Evolutionary conservation across 2,329 filamentous ascomycete species (phyloP).

Genomic region (Teratosphaeriaceae sp.): DNA sequence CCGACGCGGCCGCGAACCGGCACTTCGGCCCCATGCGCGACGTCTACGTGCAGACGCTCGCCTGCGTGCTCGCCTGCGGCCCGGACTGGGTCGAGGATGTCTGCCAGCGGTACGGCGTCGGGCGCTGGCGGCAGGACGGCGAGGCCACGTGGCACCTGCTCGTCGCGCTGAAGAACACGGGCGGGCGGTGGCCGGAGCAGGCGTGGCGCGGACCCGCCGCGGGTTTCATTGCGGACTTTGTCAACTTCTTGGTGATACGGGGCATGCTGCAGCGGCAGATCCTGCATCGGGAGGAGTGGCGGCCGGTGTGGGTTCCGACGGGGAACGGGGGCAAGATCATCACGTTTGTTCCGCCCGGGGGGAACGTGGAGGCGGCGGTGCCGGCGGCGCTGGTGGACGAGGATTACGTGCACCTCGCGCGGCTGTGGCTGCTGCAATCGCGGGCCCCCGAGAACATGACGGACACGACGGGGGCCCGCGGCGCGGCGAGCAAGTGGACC

Average conservation of each 20-base stretch:
- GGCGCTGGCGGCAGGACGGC: conserved; percentile 26
- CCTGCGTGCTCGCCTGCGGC: conserved; percentile 35
- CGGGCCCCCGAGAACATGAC: conserved; percentile 2
- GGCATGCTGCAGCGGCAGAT: conserved; percentile 27
- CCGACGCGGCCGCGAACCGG: conserved; percentile 25
- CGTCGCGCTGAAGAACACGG: conserved; percentile 32
- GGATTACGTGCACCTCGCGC: conserved; percentile 28
- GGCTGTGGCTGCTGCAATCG: conserved; percentile 34
- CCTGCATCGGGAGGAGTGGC: conserved; percentile 21
- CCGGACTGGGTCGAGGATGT: conserved; percentile 34
- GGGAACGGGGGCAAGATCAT: conserved; percentile 21
- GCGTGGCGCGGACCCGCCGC: conserved; percentile 24
- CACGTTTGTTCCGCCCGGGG: conserved; percentile 23
- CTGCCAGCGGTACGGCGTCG: conserved; percentile 26
- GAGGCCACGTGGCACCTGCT: conserved; percentile 26
- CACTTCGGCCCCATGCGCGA: conserved; percentile 34
- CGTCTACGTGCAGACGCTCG: conserved; percentile 36
- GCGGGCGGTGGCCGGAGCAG: conserved; percentile 23
- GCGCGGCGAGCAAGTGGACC: conserved; percentile 28
- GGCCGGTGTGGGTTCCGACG: conserved; percentile 22
- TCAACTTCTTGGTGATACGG: conserved; percentile 29
- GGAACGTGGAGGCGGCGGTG: conserved; percentile 21
- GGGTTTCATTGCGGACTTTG: conserved; percentile 29
- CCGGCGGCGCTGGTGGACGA: conserved; percentile 24
- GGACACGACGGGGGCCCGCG: no score